Conservation (phyloP, 257 asterid genomes). For the Leptodermis oblonga region DNA sequence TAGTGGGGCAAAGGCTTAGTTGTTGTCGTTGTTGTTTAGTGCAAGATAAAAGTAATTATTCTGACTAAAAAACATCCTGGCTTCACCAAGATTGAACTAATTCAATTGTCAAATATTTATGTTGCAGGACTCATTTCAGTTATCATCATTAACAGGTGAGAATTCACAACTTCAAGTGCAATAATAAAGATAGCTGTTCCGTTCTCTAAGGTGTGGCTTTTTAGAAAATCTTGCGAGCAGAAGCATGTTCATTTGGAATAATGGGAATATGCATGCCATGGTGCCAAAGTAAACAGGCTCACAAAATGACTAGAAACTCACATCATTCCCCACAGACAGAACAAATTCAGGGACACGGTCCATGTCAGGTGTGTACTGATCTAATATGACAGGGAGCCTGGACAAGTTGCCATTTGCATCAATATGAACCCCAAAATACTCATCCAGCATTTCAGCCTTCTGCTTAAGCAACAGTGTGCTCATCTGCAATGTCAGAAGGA, state of each 20-base stretch:
- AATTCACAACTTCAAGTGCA: not conserved
- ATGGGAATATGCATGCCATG: not conserved
- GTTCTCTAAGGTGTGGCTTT: not conserved
- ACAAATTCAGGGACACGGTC: constrained; percentile 90
- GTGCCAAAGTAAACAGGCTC: not conserved
- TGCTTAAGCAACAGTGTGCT: constrained; percentile 63
- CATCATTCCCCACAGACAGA: constrained; percentile 97
- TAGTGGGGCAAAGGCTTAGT: no score
- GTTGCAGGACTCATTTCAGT: not conserved
- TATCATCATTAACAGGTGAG: not conserved
- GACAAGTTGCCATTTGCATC: constrained; percentile 68
- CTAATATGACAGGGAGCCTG: constrained; percentile 89
- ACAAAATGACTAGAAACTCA: constrained; percentile 35
- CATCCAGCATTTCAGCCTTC: constrained; percentile 79
- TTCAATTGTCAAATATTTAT: not conserved
- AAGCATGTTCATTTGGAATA: not conserved
- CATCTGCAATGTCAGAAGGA: constrained; percentile 47
- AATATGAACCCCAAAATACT: constrained; percentile 67
- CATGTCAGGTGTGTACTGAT: constrained; percentile 97
- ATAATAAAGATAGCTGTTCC: constrained; percentile 5
- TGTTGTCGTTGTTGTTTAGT: no score
- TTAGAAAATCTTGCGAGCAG: not conserved
- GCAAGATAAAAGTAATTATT: not conserved
- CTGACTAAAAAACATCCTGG: not conserved
- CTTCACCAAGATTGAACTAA: not conserved